Evolutionary conservation across 495 filamentous ascomycete species (phyloP).

Genomic region (Aspergillus bertholletiae): DNA sequence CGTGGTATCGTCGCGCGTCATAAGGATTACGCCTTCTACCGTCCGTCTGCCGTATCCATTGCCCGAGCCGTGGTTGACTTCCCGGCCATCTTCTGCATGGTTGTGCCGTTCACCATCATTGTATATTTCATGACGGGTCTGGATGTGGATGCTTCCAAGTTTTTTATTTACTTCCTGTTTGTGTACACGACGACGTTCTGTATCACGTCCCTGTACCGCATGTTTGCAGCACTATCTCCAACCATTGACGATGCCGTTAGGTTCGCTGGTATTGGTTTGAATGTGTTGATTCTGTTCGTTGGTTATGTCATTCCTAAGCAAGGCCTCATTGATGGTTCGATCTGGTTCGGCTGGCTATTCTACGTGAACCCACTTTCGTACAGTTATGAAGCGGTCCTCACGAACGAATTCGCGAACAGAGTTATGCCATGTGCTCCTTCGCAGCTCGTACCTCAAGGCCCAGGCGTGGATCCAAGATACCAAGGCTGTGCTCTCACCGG

Average conservation of each 20-base stretch:
- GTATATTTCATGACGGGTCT: constrained; percentile 69
- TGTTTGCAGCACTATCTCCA: constrained; percentile 71
- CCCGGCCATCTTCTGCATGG: constrained; percentile 61
- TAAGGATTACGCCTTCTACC: constrained; percentile 74
- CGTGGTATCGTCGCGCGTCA: constrained; percentile 62
- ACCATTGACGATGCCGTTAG: constrained; percentile 71
- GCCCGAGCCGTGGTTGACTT: constrained; percentile 67
- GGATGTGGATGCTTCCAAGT: constrained; percentile 62
- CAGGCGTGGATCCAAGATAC: constrained; percentile 43
- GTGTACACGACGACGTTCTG: constrained; percentile 65
- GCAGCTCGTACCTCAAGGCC: constrained; percentile 55
- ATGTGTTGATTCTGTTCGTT: constrained; percentile 69
- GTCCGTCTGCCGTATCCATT: constrained; percentile 67
- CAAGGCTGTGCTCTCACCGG: constrained; percentile 64
- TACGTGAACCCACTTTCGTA: constrained; percentile 75
- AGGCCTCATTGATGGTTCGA: constrained; percentile 55
- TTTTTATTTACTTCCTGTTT: constrained; percentile 71
- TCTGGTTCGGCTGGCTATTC: constrained; percentile 81
- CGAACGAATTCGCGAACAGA: constrained; percentile 63
- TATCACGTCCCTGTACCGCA: constrained; percentile 68
- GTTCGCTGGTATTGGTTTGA: constrained; percentile 65
- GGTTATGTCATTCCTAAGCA: constrained; percentile 74
- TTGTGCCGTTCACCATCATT: constrained; percentile 59
- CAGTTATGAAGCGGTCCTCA: constrained; percentile 65
- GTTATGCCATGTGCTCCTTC: constrained; percentile 57